Base-by-base conservation (phyloP, 306 rosid species). In the Quercus bicolor region DNA sequence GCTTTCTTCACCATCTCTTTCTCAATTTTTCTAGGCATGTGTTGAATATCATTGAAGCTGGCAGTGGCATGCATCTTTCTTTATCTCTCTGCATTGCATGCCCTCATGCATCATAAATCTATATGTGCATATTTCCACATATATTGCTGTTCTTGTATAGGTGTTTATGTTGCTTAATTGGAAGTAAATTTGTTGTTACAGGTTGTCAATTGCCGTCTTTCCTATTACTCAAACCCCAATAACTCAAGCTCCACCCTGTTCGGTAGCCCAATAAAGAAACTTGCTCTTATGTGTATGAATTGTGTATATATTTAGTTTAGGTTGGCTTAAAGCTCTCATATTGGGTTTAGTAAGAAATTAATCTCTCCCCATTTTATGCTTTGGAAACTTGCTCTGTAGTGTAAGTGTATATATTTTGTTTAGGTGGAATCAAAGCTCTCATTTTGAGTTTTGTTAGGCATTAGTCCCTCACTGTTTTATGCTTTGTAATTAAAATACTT, bases 211-310 rank as follows among this genome's bases (percentile, higher is more conserved):
- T 68, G 61, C 83, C 13, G 19, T 68, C 13, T 5, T 72, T 28
- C 74, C 84, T 56, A 3, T 60, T 53, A 76, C 29, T 9, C 79
- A 70, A 76, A 72, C 24, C 37, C 68, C 45, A 40, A 3, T 54
- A 52, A 76, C 29, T 12, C 79, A 70, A 76, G 74, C 20, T 28
- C 68, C 86, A 51, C 29, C 81, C 5, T 73, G 77, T 68, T 77
- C 86, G 3, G 83, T 66, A 69, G 64, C 85, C 8, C 88, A 78
- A 65, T 78, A 61, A 71, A 48, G 5, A 52, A 18, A 34, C 75
- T 43, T 37, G 23, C 48, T 19, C n/a, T 37, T 19, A 0, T 75
- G 61, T 80, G 70, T 33, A 6, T n/a, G 33, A n/a, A 51, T 70
- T 29, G 28, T 68, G 12, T 6, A 34, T 18, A 24, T 68, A 31